A percentile compares a stretch with the other conserved stretches of the same genome.
Conservation (phyloP, 176 grass and related monocot species). For the Eremochloa ophiuroides region DNA sequence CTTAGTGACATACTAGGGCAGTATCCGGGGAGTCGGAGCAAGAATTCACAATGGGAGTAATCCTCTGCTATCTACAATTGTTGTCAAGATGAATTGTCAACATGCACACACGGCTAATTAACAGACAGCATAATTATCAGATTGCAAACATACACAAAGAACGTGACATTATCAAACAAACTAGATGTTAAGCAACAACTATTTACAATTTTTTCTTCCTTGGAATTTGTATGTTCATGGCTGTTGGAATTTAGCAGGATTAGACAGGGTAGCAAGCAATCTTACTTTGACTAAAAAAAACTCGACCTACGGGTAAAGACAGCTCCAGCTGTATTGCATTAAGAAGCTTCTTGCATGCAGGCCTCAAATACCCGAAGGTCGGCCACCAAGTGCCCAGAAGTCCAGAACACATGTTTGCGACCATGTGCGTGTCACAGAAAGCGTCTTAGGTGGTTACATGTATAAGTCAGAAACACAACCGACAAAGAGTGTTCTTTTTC, state of each 20-base stretch:
- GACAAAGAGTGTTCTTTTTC: no score
- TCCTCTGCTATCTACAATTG: constrained; percentile 89
- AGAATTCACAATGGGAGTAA: constrained; percentile 90
- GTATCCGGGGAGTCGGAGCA: constrained; percentile 93
- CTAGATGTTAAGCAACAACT: background rate
- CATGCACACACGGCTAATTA: constrained; percentile 10
- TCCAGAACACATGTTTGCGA: no score
- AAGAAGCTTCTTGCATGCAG: no score
- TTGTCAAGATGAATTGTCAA: constrained; percentile 10
- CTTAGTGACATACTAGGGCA: constrained; percentile 74
- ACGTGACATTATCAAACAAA: background rate
- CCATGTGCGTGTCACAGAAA: no score
- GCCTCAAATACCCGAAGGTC: no score
- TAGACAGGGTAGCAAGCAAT: background rate
- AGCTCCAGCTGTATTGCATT: no score
- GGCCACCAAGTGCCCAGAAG: no score
- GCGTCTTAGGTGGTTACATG: no score
- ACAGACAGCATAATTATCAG: background rate
- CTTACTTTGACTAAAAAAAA: no score
- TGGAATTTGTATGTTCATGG: background rate
- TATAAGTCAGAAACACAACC: no score
- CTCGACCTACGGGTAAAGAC: no score
- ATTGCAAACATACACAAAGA: background rate
- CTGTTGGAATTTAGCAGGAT: background rate
- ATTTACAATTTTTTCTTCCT: background rate